These are phyloP conservation scores for Flaveria ramosissima DNA, from an alignment of 129 eudicot genomes.

Conservation along the genomic window DNA sequence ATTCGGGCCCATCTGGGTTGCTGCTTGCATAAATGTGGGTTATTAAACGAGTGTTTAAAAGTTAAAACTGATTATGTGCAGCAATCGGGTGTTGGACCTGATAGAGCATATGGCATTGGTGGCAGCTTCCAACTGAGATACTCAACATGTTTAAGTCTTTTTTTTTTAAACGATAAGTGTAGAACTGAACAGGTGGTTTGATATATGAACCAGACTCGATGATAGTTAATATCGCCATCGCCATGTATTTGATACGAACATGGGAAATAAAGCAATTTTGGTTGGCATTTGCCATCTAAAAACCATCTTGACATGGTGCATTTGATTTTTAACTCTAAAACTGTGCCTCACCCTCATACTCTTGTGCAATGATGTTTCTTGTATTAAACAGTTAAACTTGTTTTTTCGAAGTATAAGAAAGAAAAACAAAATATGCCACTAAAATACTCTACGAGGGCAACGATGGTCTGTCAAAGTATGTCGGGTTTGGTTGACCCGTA, in stretches of 20 bases:
- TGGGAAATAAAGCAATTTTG: constrained; percentile 26
- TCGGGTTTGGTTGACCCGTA: not conserved
- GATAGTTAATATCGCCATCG: constrained; percentile 22
- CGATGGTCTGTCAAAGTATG: not conserved
- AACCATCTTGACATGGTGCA: constrained; percentile 28
- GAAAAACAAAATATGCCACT: not conserved
- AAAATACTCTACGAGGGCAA: not conserved
- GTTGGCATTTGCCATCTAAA: constrained; percentile 4
- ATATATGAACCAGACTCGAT: constrained; percentile 24
- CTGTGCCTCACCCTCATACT: too few relatives aligned
- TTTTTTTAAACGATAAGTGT: constrained; percentile 16
- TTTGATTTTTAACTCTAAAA: not conserved
- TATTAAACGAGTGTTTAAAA: not conserved
- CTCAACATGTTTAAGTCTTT: constrained; percentile 14
- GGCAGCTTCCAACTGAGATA: constrained; percentile 38
- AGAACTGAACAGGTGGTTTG: constrained; percentile 20
- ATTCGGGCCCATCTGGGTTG: not conserved
- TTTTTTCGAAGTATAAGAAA: not conserved
- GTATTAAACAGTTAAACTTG: not conserved
- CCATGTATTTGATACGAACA: constrained; percentile 23
- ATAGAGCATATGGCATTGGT: constrained; percentile 95
- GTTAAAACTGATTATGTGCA: constrained; percentile 37
- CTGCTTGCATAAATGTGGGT: not conserved
- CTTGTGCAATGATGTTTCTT: too few relatives aligned
- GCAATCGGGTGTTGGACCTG: constrained; percentile 93